phyloP scores from a whole-genome alignment of 2,329 filamentous ascomycete species.

The Harringtonia lauricola region DNA sequence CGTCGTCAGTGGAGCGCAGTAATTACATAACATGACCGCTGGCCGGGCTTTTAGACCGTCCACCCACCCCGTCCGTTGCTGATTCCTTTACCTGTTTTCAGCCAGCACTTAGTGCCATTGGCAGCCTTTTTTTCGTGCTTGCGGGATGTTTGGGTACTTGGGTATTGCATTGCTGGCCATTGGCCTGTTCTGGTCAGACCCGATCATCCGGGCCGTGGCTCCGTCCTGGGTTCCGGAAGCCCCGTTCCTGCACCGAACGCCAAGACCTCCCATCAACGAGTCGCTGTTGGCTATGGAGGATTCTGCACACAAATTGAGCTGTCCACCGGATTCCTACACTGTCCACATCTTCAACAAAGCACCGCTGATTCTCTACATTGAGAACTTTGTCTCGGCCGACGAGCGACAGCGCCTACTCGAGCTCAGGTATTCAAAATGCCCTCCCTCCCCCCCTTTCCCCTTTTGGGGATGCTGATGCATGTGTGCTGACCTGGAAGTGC shows the following conservation, averaged over 20 bases:
- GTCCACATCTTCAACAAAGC: constrained; percentile 36
- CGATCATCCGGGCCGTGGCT: constrained; percentile 20
- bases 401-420: constrained; percentile 37
- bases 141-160: constrained; percentile 31
- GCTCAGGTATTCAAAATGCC: constrained; percentile 37
- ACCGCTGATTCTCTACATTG: constrained; percentile 42
- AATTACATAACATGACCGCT: no score
- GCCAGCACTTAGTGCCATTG: no score
- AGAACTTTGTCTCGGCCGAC: constrained; percentile 33
- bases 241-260: constrained; percentile 14
- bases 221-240: constrained; percentile 15
- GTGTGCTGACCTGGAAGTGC: constrained; percentile 20
- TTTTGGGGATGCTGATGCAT: not conserved
- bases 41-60: no score
- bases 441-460: not conserved
- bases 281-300: constrained; percentile 37
- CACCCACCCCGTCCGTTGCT: no score
- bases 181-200: constrained; percentile 32
- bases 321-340: constrained; percentile 29
- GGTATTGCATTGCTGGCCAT: constrained; percentile 29
- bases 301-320: constrained; percentile 14
- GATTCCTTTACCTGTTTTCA: no score
- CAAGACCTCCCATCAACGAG: constrained; percentile 36
- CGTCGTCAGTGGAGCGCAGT: no score
- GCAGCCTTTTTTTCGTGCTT: no score